These are phyloP conservation scores for Alliaria petiolata DNA, from an alignment of 345 rosid species.

Conservation along the genomic window DNA sequence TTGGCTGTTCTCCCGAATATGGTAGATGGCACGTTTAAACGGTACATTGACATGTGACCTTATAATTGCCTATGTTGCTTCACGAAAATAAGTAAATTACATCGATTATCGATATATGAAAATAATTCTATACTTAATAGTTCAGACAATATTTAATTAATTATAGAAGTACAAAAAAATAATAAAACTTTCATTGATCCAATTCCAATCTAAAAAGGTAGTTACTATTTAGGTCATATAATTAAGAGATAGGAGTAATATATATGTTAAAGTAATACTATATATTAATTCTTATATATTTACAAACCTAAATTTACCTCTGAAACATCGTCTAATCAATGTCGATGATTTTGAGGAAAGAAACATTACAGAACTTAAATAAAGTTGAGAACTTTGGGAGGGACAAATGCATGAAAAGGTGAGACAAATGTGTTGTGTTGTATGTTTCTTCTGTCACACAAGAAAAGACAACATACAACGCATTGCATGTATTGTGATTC, in stretches of 20 bases:
- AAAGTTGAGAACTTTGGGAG: not conserved
- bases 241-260: too few species aligned
- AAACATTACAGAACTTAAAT: not conserved
- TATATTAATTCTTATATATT: not conserved
- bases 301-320: not conserved
- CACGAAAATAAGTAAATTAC: constrained; percentile 15
- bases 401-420: constrained; percentile 10
- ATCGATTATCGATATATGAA: not conserved
- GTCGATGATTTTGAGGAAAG: constrained; percentile 22
- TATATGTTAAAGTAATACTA: too few species aligned
- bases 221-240: not conserved
- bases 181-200: not conserved
- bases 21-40: constrained; percentile 27
- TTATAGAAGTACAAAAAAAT: not conserved
- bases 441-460: not conserved
- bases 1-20: too few species aligned
- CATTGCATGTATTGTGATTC: not conserved
- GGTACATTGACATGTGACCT: constrained; percentile 32
- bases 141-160: too few species aligned
- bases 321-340: not conserved
- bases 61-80: constrained; percentile 13
- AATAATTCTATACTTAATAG: not conserved
- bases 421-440: constrained; percentile 17
- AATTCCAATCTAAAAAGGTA: not conserved
- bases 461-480: not conserved